These are phyloP conservation scores for Chalaropsis ovoidea DNA, from an alignment of 2,329 filamentous ascomycete genomes.

Conservation along the genomic window DNA sequence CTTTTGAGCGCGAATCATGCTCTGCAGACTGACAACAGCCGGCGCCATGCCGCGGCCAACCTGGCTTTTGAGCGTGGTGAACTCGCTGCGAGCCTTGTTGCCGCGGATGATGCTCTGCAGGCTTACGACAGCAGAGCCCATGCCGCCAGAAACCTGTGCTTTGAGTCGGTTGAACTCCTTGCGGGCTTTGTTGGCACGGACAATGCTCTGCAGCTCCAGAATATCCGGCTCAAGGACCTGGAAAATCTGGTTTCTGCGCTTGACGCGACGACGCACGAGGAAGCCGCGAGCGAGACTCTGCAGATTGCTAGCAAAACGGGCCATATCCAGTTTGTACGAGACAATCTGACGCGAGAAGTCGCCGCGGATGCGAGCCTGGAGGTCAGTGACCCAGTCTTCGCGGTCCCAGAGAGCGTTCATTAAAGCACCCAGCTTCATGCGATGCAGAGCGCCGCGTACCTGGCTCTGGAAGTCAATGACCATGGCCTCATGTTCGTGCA, in stretches of 20 bases:
- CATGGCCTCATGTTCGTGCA: constrained; percentile 61
- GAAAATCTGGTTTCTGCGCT: constrained; percentile 56
- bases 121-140: background rate
- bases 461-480: constrained; percentile 80
- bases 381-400: constrained; percentile 65
- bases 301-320: constrained; percentile 63
- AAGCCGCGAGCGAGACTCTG: constrained; percentile 72
- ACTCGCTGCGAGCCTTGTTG: constrained; percentile 17
- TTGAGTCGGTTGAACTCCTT: constrained; percentile 7
- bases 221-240: constrained; percentile 61
- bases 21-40: constrained; percentile 71
- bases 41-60: constrained; percentile 29
- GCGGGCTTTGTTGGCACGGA: constrained; percentile 19
- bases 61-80: constrained; percentile 19
- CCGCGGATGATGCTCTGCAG: constrained; percentile 12
- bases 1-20: constrained; percentile 61
- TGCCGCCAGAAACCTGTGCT: constrained; percentile 7
- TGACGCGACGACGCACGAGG: constrained; percentile 55
- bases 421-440: constrained; percentile 63
- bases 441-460: constrained; percentile 66
- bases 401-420: constrained; percentile 89
- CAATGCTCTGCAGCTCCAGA: constrained; percentile 61
- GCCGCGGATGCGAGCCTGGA: constrained; percentile 79
- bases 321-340: constrained; percentile 74
- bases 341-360: constrained; percentile 78